Base-by-base conservation (phyloP, 2,329 filamentous ascomycete genomes). In the Pseudogymnoascus sp. region DNA sequence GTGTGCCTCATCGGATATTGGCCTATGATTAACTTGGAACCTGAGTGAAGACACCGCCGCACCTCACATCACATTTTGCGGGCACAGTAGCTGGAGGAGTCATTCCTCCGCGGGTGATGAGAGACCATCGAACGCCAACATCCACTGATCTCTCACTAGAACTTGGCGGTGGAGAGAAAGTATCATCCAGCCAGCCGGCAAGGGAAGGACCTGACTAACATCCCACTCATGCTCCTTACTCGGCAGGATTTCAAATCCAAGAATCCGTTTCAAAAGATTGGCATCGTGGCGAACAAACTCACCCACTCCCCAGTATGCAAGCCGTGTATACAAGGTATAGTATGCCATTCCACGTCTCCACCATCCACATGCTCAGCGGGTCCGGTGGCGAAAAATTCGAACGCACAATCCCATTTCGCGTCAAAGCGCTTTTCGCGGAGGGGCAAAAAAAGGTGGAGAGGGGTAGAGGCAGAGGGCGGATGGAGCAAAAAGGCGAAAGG, bases 221-320 rank as follows among this genome's bases (percentile, higher is more conserved):
- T 39, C 41, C 16, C 10, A 11, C 21, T 29, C 14, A 16, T 7
- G 23, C 45, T 52, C 45, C 45, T 31, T 52, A 49, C 45, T 52
- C 45, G 23, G n/a, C 26, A 19, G 26, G 26, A 52, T 31, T 52
- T 31, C 14, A 31, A 31, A 52, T 52, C 45, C 45, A 29, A 16
- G 26, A 29, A 52, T 29, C 23, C 45, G 26, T 52, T 21, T 52
- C 14, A 29, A 52, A 52, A 52, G 14, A 52, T 52, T 52, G 45
- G 45, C 45, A 52, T 52, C 45, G 45, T 52, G 45, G 45, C 45
- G 41, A 45, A 52, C 23, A 52, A 52, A 43, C 45, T 49, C 23
- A 3, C 39, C 39, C 10, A 2, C 21, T 19, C 26, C n/a, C 45
- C 45, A 52, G 26, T 12, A 52, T 52, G 45, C 26, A 52, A 52